phyloP scores from a whole-genome alignment of 371 early-diverging fungal species.

The Blakeslea trispora region DNA sequence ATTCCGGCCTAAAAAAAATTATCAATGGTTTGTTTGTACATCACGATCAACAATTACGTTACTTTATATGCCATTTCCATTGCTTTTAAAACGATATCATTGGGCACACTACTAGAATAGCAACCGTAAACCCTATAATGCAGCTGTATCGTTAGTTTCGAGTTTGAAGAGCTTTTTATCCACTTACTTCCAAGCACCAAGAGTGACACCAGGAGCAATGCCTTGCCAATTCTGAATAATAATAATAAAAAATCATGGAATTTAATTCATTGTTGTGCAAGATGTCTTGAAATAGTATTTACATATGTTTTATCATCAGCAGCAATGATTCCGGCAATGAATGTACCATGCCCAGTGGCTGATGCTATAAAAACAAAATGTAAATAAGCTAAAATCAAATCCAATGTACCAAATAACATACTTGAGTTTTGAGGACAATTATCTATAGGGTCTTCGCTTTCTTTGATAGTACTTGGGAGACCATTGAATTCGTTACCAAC shows the following conservation, averaged over 20 bases:
- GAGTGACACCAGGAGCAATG: slow-evolving; percentile 60
- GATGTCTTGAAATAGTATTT: slow-evolving; percentile 4
- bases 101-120: slow-evolving; percentile 24
- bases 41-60: background rate
- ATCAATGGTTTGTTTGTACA: background rate
- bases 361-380: slow-evolving; percentile 18
- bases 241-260: too few species aligned
- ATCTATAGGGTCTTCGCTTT: slow-evolving; percentile 37
- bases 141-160: background rate
- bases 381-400: background rate
- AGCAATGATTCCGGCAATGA: slow-evolving; percentile 60
- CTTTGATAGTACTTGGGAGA: slow-evolving; percentile 13
- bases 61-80: slow-evolving; percentile 66
- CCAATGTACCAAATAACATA: slow-evolving; percentile 10
- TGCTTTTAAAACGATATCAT: slow-evolving; percentile 67
- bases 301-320: slow-evolving; percentile 48
- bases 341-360: slow-evolving; percentile 45
- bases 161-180: background rate
- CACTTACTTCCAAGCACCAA: slow-evolving; percentile 46
- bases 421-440: slow-evolving; percentile 32
- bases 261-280: background rate
- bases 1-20: slow-evolving; percentile 43
- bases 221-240: slow-evolving; percentile 56
- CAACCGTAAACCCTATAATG: slow-evolving; percentile 34
- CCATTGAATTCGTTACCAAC: slow-evolving; percentile 56